Conservation (phyloP, 108 stramenopile genomes). For the Nannochloropsis salina region DNA sequence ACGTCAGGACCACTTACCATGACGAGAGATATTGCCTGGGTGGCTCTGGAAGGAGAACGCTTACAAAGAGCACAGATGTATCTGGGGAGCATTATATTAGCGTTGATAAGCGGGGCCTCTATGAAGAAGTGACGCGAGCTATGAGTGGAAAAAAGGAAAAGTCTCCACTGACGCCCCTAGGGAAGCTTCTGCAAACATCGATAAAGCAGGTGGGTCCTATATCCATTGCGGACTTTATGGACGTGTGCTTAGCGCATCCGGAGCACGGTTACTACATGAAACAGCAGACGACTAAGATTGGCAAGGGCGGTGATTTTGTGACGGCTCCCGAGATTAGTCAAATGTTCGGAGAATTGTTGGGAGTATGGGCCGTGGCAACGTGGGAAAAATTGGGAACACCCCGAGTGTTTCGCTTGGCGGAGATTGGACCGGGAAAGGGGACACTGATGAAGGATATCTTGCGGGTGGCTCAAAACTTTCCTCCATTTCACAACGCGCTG, state of each 20-base stretch:
- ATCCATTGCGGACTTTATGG: constrained; percentile 45
- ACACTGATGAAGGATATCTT: constrained; percentile 86
- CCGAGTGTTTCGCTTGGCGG: constrained; percentile 67
- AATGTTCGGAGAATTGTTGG: constrained; percentile 87
- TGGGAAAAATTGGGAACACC: constrained; percentile 64
- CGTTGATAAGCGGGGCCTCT: not conserved
- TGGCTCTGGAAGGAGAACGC: too few relatives aligned
- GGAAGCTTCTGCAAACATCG: not conserved
- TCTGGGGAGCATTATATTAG: not conserved
- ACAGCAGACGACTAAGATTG: constrained; percentile 57
- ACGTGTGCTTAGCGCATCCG: constrained; percentile 48
- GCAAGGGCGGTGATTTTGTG: constrained; percentile 83
- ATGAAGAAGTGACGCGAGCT: not conserved
- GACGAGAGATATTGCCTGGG: too few relatives aligned
- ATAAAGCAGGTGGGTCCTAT: constrained; percentile 44
- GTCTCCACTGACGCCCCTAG: not conserved
- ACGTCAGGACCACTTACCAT: too few relatives aligned
- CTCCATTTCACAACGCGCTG: constrained; percentile 55
- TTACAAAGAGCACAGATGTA: not conserved
- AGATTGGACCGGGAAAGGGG: constrained; percentile 90
- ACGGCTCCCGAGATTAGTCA: constrained; percentile 96
- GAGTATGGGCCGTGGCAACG: constrained; percentile 81
- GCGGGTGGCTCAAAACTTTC: constrained; percentile 59
- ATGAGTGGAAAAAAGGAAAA: not conserved
- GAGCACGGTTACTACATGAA: constrained; percentile 59